phyloP scores from a whole-genome alignment of 1,139 yeast species.

The Diutina neorugosa region DNA sequence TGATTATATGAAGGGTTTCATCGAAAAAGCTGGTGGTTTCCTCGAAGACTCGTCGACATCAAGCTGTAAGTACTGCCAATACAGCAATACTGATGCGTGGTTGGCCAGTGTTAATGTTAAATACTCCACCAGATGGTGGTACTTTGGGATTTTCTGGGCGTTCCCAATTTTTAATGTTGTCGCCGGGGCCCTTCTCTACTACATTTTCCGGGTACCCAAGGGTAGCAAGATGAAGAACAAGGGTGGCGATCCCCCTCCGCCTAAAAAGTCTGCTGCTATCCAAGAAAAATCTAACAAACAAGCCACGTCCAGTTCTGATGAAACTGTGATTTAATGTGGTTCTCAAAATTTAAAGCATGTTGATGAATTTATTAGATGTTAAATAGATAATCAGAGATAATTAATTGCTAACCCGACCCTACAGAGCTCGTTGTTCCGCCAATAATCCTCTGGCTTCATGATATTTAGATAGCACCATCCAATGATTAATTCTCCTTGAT shows the following conservation, averaged over 20 bases:
- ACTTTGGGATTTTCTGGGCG: constrained; percentile 38
- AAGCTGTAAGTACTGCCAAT: neutral
- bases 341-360: neutral
- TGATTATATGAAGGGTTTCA: constrained; percentile 25
- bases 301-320: neutral
- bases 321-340: neutral
- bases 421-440: neutral
- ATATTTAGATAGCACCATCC: too few species aligned
- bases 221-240: constrained; percentile 9
- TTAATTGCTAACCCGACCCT: neutral
- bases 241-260: neutral
- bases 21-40: constrained; percentile 32
- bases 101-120: constrained; percentile 15
- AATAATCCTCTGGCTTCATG: too few species aligned
- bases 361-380: too few species aligned
- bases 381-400: neutral
- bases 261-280: neutral
- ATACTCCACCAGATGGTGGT: constrained; percentile 39
- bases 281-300: neutral
- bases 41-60: constrained; percentile 41
- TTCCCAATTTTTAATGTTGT: constrained; percentile 14
- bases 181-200: constrained; percentile 14
- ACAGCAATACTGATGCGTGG: constrained; percentile 20
- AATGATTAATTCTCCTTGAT: constrained; percentile 21
- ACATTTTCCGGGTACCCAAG: constrained; percentile 20